A percentile compares a stretch with the other conserved stretches of the same genome.
These are phyloP conservation scores for Pleoardoris graminearum DNA, from an alignment of 2,329 filamentous ascomycete genomes.

Conservation along the genomic window DNA sequence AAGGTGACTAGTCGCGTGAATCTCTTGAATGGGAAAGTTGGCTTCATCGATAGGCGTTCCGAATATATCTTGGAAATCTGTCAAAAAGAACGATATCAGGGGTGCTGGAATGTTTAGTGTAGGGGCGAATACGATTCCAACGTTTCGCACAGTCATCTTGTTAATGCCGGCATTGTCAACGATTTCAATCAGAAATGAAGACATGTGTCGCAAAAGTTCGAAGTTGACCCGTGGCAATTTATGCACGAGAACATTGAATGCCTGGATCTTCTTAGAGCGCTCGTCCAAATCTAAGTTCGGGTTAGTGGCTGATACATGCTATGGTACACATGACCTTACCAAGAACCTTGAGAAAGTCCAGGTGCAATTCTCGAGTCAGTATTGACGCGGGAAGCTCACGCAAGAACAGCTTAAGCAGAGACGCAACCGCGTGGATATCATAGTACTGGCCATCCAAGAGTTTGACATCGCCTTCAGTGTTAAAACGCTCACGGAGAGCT, in stretches of 20 bases:
- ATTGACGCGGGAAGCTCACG: conserved; percentile 91
- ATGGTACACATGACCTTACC: conserved; percentile 47
- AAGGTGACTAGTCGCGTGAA: conserved; percentile 48
- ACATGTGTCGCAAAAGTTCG: conserved; percentile 79
- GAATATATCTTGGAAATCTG: conserved; percentile 87
- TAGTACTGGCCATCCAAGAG: conserved; percentile 85
- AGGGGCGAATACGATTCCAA: conserved; percentile 96
- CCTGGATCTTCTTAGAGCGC: conserved; percentile 73
- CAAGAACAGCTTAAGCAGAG: conserved; percentile 89
- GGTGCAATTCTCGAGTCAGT: conserved; percentile 84
- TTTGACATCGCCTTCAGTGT: conserved; percentile 88
- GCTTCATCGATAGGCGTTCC: conserved; percentile 66
- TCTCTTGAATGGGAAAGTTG: conserved; percentile 50
- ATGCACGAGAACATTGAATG: conserved; percentile 77
- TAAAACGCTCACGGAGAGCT: conserved; percentile 87
- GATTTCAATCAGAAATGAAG: conserved; percentile 86
- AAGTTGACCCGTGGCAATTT: conserved; percentile 79
- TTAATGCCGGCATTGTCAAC: conserved; percentile 88
- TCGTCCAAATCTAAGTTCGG: conserved; percentile 66
- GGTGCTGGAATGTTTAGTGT: conserved; percentile 95
- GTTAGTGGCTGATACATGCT: conserved; percentile 21
- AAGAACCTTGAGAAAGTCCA: conserved; percentile 83
- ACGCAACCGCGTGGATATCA: conserved; percentile 94
- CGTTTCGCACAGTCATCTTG: conserved; percentile 96
- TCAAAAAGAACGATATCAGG: conserved; percentile 90